Base-by-base conservation (phyloP, 805 yeast species). In the Wickerhamomyces queroliae region DNA sequence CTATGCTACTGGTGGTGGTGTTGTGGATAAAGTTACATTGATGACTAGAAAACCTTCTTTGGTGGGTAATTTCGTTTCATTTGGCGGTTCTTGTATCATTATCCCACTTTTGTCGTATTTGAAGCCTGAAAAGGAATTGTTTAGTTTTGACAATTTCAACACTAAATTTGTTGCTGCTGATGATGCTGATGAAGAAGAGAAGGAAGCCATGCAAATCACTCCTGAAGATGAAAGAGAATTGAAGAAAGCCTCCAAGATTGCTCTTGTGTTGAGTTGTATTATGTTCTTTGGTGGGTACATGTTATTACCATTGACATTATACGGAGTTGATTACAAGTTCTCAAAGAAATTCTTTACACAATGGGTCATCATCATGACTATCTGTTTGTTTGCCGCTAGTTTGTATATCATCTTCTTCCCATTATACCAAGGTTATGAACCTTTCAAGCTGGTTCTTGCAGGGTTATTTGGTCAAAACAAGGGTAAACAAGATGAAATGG, bases 261-360 rank as follows among this genome's bases (percentile, higher is more conserved):
- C 32, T 19, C 20, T 35, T 27, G 12, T 12, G 9, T 15, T 27
- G 11, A 18, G 68, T 83, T 47, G 76, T 85, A 1, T 48, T 83
- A 12, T 67, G 79, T 37, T 63, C 86, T 37, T 61, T 86, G 23
- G 69, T 87, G 17, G n/a, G n/a, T n/a, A n/a, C n/a, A n/a, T n/a
- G n/a, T 52, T 86, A 29, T 85, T 90, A 90, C 95, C 95, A 48
- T 81, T 85, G 84, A 95, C 95, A 45, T 81, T 86, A 91, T 86
- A 83, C 58, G 95, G 93, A 23, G 52, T 80, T 4, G 68, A 72
- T 7, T 86, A 85, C 54, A 64, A 85, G 20, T 86, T 86, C 62
- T 74, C 83, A 35, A 78, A 73, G 58, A 59, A 57, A 41, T 86
- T 85, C 63, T 86, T 86, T 59, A 83, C 88, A 8, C 95, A 95